Conservation (phyloP, 2,329 filamentous ascomycete species). For the Chaetomium globosum region DNA sequence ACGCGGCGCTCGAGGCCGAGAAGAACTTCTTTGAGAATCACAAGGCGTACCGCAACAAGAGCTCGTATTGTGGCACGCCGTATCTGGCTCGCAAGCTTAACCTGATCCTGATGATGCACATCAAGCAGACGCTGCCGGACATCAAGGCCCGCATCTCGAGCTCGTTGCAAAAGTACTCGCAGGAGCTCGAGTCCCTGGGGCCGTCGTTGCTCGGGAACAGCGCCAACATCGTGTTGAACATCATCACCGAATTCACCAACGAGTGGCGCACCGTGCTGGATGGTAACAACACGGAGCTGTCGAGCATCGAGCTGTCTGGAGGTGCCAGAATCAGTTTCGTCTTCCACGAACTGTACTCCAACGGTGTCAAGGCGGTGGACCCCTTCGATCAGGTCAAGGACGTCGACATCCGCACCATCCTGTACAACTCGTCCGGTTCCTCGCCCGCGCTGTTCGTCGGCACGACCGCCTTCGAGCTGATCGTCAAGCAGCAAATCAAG, state of each 20-base stretch:
- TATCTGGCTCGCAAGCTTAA: conserved; percentile 97
- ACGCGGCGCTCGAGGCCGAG: conserved; percentile 86
- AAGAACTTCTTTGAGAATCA: conserved; percentile 98
- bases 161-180: conserved; percentile 86
- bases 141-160: conserved; percentile 97
- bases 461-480: conserved; percentile 96
- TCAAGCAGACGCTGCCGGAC: conserved; percentile 97
- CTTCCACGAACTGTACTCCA: conserved; percentile 97
- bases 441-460: conserved; percentile 96
- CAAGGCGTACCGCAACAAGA: conserved; percentile 98
- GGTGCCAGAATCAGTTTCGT: conserved; percentile 99
- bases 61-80: conserved; percentile 95
- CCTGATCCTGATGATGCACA: conserved; percentile 99
- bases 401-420: conserved; percentile 91
- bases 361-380: conserved; percentile 96
- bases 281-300: conserved; percentile 94
- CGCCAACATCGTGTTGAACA: conserved; percentile 94
- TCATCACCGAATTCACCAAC: conserved; percentile 98
- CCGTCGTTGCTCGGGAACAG: conserved; percentile 96
- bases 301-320: conserved; percentile 89
- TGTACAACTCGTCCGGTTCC: conserved; percentile 99
- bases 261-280: conserved; percentile 96
- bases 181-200: conserved; percentile 79
- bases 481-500: conserved; percentile 98
- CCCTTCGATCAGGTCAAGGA: conserved; percentile 98